phyloP scores from a whole-genome alignment of 345 rosid genomes.

The Rhodomyrtus tomentosa region DNA sequence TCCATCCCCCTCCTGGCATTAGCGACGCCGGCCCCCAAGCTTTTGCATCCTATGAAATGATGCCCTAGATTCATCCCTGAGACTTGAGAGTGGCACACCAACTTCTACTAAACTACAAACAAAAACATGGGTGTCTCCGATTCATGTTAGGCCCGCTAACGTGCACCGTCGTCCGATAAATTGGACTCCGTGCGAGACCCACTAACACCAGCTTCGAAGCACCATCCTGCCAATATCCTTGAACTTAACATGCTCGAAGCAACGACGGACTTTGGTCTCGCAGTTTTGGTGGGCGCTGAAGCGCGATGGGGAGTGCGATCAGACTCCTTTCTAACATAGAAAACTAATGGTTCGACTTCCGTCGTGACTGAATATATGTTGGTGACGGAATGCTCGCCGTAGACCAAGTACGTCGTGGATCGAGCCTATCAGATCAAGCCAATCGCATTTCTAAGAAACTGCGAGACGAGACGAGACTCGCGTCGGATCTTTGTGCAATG shows the following conservation, averaged over 20 bases:
- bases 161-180: neutral
- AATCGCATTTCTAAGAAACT: neutral
- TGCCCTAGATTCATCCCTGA: neutral
- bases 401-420: neutral
- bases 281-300: neutral
- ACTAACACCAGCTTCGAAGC: neutral
- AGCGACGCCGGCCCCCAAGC: neutral
- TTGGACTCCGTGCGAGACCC: neutral
- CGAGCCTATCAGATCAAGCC: neutral
- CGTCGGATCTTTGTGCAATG: accelerated
- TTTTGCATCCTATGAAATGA: neutral
- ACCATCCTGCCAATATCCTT: neutral
- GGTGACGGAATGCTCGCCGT: neutral
- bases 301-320: neutral
- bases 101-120: neutral
- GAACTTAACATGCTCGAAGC: neutral
- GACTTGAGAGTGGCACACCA: neutral
- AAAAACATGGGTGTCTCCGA: neutral
- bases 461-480: neutral
- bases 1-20: neutral
- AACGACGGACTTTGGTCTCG: too few species aligned
- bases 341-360: neutral
- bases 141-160: neutral
- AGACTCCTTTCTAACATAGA: neutral
- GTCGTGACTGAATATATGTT: neutral